Evolutionary conservation across 208 protist species (phyloP).

Genomic region (Acanthamoeba royreba): DNA sequence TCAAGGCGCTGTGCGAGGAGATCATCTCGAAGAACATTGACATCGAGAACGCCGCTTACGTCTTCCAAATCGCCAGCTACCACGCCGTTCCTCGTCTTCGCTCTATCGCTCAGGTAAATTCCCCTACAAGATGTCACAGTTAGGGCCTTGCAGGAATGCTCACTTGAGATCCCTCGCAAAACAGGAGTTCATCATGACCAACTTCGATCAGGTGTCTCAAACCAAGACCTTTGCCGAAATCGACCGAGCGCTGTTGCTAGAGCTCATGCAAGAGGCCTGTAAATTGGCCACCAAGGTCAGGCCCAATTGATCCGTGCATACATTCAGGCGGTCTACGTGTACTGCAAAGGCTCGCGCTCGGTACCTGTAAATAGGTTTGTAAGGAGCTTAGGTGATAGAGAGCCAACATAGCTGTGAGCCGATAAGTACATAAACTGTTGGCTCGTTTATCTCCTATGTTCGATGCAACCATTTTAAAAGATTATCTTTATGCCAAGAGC

Average conservation of each 20-base stretch:
- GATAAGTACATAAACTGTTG: not conserved
- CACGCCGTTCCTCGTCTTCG: not conserved
- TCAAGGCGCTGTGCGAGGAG: not conserved
- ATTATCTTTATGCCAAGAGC: conserved; percentile 87
- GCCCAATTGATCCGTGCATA: too few species aligned
- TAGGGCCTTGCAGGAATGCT: not conserved
- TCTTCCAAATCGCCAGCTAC: not conserved
- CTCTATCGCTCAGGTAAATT: not conserved
- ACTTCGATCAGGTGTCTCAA: not conserved
- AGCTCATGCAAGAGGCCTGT: not conserved
- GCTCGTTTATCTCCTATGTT: not conserved
- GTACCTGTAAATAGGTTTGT: too few species aligned
- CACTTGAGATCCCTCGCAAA: not conserved
- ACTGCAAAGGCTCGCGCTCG: too few species aligned
- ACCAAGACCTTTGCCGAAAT: not conserved
- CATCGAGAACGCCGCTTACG: not conserved
- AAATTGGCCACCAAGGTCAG: not conserved
- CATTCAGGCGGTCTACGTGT: too few species aligned
- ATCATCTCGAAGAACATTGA: not conserved
- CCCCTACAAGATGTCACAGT: not conserved
- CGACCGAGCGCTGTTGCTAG: not conserved
- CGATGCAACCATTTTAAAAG: too few species aligned
- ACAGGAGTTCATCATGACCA: not conserved
- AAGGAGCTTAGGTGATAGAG: too few species aligned
- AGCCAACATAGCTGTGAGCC: too few species aligned